Base-by-base conservation (phyloP, 2,329 filamentous ascomycete genomes). In the Dryadomyces quercus-mongolicae region DNA sequence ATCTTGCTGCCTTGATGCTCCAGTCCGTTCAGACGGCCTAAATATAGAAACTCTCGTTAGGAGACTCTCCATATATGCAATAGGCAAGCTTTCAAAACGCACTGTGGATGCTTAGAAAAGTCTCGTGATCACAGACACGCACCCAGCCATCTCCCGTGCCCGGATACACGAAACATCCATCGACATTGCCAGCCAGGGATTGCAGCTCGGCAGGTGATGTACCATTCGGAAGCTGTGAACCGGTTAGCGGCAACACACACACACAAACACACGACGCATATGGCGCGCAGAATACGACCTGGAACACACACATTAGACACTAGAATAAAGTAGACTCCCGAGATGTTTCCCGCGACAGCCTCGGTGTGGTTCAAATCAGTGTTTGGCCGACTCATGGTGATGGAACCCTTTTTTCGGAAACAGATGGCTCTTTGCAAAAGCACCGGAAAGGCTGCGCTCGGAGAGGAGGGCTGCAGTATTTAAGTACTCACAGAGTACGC, bases 81-180 rank as follows among this genome's bases (percentile, higher is more conserved):
- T 50, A 22, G 7, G 34, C 34, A 7, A 7, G n/a, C 43, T 45
- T 6, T n/a, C 5, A 16, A 4, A 40, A 22, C 57, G 15, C 6
- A 56, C 57, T 25, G n/a, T 46, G 48, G 3, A 54, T 22, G 7
- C 44, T 52, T 12, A 20, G 10, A 34, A 59, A 59, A 9, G 51
- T 44, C 1, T 12, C 20, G 6, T 21, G 20, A 13, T 48, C 50
- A 15, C 45, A 48, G 4, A 56, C 54, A 20, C 56, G 53, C 38
- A 57, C 51, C 56, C 56, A 59, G 18, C 57, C 57, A 6, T 57
- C 48, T 10, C n/a, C 6, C 2, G n/a, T 12, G 7, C 49, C 34
- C 20, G 51, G 49, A 34, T 56, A 55, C 31, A 59, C 45, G 21
- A 57, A 59, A 46, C 54, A 55, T 16, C 54, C 54, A 9, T 56